Percentiles rank a stretch among this genome's conserved stretches.
Conservation (phyloP, 2,329 filamentous ascomycete species). For the Scytalidium sp. region DNA sequence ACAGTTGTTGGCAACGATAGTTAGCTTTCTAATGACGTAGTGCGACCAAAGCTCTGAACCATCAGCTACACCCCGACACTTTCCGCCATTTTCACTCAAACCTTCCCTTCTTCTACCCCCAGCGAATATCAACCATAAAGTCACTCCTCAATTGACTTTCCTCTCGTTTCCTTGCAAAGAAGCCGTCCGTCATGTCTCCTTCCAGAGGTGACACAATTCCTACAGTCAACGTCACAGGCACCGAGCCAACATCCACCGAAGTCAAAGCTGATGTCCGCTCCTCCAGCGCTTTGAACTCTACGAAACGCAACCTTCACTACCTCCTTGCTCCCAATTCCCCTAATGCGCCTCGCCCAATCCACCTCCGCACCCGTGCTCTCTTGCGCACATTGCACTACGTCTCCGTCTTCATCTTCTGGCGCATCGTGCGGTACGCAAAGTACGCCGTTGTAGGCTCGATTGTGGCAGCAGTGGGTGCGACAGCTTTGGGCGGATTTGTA, state of each 20-base stretch:
- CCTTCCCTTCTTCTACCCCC: not conserved
- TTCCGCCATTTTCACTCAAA: not conserved
- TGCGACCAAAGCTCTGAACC: not conserved
- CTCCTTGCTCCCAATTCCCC: slow-evolving; percentile 22
- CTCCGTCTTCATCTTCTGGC: slow-evolving; percentile 28
- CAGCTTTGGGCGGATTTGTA: slow-evolving; percentile 24
- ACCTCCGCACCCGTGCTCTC: slow-evolving; percentile 26
- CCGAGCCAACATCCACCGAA: slow-evolving; percentile 14
- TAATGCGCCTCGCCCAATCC: slow-evolving; percentile 19
- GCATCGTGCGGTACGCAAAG: slow-evolving; percentile 28
- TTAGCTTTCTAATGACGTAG: not conserved
- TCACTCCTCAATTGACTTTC: not conserved
- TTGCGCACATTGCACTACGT: slow-evolving; percentile 25
- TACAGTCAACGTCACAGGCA: not conserved
- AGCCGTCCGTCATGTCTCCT: slow-evolving; percentile 12
- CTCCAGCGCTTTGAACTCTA: slow-evolving; percentile 20
- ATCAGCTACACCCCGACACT: not conserved
- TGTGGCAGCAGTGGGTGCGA: slow-evolving; percentile 24
- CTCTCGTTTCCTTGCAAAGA: not conserved
- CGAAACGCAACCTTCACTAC: slow-evolving; percentile 24
- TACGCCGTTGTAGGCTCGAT: slow-evolving; percentile 25
- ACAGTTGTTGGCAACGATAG: not conserved
- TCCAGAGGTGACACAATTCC: slow-evolving; percentile 10
- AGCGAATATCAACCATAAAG: not conserved
- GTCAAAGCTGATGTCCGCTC: slow-evolving; percentile 22